A percentile compares a stretch with the other conserved stretches of the same genome.
Evolutionary conservation across 495 filamentous ascomycete genomes (phyloP).

Genomic region (Terfezia boudieri): DNA sequence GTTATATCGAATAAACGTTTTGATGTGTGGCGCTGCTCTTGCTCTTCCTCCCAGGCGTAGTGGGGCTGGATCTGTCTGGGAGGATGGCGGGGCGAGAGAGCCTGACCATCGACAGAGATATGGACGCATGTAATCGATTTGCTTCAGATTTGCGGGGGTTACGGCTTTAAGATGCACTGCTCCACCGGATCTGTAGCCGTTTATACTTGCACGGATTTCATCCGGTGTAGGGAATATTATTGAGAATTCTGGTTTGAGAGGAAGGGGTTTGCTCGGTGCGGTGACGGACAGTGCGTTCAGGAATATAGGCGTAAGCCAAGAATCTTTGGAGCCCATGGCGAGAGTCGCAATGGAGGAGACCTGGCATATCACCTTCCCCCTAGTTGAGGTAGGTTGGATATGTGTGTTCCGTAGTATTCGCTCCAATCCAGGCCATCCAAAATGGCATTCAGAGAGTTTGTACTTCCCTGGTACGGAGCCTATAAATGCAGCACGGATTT

Average conservation of each 20-base stretch:
- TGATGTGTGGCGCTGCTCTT: conserved; percentile 79
- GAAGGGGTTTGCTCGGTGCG: conserved; percentile 5
- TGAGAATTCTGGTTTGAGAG: conserved; percentile 25
- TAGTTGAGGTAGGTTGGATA: conserved; percentile 6
- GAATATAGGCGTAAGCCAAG: conserved; percentile 56
- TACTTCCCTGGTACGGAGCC: conserved; percentile 54
- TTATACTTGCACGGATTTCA: conserved; percentile 56
- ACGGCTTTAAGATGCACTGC: conserved; percentile 68
- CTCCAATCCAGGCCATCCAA: conserved; percentile 53
- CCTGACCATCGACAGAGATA: conserved; percentile 27
- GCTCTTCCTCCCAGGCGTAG: conserved; percentile 31
- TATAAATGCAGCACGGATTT: conserved; percentile 48
- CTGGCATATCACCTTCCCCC: conserved; percentile 42
- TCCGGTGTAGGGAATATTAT: conserved; percentile 62
- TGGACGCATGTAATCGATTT: conserved; percentile 50
- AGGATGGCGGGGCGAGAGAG: background rate
- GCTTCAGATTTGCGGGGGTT: conserved; percentile 43
- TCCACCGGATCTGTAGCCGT: conserved; percentile 54
- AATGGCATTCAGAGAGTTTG: conserved; percentile 30
- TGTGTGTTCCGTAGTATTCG: conserved; percentile 36
- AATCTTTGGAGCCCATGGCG: conserved; percentile 34
- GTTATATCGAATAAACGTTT: conserved; percentile 64
- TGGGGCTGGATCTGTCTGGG: background rate
- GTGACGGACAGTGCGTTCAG: conserved; percentile 22
- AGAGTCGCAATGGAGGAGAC: conserved; percentile 70